These are phyloP conservation scores for Nicotiana knightiana DNA, from an alignment of 257 asterid genomes.

Conservation along the genomic window DNA sequence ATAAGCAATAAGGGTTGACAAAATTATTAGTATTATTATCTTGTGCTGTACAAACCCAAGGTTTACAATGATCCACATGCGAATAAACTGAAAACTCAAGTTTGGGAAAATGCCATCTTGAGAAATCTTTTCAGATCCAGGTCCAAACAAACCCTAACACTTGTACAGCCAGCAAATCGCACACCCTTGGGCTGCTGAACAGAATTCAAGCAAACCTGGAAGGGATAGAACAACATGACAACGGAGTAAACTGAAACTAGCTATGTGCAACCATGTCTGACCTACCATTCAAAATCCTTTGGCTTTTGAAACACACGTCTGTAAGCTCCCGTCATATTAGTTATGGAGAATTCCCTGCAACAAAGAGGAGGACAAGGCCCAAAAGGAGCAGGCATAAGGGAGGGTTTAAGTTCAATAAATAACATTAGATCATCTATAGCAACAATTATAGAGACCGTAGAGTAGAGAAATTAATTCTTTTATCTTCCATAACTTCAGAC, in stretches of 20 bases:
- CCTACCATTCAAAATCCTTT: constrained; percentile 81
- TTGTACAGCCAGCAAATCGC: neutral
- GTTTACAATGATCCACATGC: neutral
- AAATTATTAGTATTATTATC: neutral
- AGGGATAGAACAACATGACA: neutral
- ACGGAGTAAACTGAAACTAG: neutral
- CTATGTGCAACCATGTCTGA: constrained; percentile 9
- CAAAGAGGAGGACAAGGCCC: constrained; percentile 9
- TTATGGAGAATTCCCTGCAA: constrained; percentile 80
- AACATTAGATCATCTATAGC: neutral
- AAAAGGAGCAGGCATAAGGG: constrained; percentile 7
- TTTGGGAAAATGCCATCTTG: neutral
- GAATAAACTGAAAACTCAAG: neutral
- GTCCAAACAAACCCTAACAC: neutral
- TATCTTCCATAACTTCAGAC: neutral
- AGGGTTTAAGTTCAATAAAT: neutral
- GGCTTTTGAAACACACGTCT: constrained; percentile 89
- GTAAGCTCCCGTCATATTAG: constrained; percentile 83
- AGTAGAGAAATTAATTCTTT: neutral
- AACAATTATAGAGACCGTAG: neutral
- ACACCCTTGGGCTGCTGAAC: neutral
- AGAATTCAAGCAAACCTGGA: neutral
- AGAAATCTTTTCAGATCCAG: neutral
- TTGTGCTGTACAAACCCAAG: neutral
- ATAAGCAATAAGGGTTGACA: neutral